These are phyloP conservation scores for Leptodontidium sp. DNA, from an alignment of 2,329 filamentous ascomycete genomes.

Conservation along the genomic window DNA sequence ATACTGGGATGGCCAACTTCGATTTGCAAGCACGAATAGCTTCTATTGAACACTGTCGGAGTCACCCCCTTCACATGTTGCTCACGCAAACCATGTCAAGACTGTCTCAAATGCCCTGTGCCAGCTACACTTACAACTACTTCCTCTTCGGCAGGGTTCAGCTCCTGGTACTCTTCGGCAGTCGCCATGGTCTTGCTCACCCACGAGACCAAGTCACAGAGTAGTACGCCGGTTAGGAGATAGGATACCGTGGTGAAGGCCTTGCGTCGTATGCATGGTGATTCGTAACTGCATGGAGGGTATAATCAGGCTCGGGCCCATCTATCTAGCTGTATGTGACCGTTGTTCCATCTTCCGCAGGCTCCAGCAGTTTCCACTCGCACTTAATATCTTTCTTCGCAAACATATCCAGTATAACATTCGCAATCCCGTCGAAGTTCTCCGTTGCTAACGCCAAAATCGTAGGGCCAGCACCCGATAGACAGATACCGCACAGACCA, in stretches of 20 bases:
- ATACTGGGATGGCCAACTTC: background rate
- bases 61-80: too few relatives aligned
- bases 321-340: slow-evolving; percentile 42
- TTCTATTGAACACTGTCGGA: background rate
- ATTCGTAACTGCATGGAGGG: background rate
- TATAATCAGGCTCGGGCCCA: background rate
- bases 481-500: slow-evolving; percentile 90
- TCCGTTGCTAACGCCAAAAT: slow-evolving; percentile 91
- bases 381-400: slow-evolving; percentile 77
- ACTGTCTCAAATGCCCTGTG: too few relatives aligned
- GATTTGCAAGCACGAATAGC: background rate
- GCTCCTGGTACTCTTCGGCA: background rate
- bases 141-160: too few relatives aligned
- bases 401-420: slow-evolving; percentile 79
- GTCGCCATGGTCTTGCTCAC: background rate
- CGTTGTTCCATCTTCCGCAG: slow-evolving; percentile 71
- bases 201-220: background rate
- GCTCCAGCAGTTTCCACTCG: slow-evolving; percentile 87
- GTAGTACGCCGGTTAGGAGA: background rate
- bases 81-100: too few relatives aligned
- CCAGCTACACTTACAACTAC: too few relatives aligned
- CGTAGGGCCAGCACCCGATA: slow-evolving; percentile 94
- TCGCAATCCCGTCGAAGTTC: slow-evolving; percentile 88
- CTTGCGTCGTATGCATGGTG: background rate
- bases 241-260: background rate